These are phyloP conservation scores for Trypanosoma vivax DNA, from an alignment of 208 protist species.

Conservation along the genomic window DNA sequence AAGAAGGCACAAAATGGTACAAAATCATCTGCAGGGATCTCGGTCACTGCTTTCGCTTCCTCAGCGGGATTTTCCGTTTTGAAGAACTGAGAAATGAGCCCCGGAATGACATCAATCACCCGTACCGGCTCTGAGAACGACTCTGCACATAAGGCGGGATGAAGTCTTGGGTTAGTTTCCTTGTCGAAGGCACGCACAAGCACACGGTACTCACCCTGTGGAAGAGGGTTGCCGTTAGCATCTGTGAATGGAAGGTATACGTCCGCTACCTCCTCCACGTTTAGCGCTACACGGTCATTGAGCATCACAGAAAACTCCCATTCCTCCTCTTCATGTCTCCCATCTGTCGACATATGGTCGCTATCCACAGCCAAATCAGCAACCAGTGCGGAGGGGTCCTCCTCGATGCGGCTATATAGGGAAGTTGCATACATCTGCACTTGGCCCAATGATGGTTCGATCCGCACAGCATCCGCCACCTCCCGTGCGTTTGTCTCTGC, in stretches of 20 bases:
- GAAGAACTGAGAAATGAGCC: slow-evolving; percentile 59
- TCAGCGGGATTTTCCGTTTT: not conserved
- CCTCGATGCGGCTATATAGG: slow-evolving; percentile 40
- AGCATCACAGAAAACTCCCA: slow-evolving; percentile 85
- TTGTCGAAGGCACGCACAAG: slow-evolving; percentile 62
- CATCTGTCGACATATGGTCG: slow-evolving; percentile 16
- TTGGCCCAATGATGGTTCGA: slow-evolving; percentile 38
- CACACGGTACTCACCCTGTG: slow-evolving; percentile 69
- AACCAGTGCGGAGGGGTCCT: slow-evolving; percentile 7
- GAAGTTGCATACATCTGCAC: slow-evolving; percentile 40
- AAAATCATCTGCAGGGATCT: slow-evolving; percentile 33
- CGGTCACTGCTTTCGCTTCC: slow-evolving; percentile 1
- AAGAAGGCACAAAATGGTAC: slow-evolving; percentile 66
- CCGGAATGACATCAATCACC: slow-evolving; percentile 66
- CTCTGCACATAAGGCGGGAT: slow-evolving; percentile 39
- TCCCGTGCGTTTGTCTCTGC: slow-evolving; percentile 18
- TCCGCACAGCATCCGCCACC: slow-evolving; percentile 25
- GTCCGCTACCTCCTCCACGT: slow-evolving; percentile 30
- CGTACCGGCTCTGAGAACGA: slow-evolving; percentile 49
- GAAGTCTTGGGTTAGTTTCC: slow-evolving; percentile 16
- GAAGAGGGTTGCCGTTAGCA: slow-evolving; percentile 31
- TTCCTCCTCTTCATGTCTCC: slow-evolving; percentile 4
- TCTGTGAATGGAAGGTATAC: slow-evolving; percentile 67
- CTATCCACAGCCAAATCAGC: not conserved
- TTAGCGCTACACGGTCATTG: slow-evolving; percentile 60